Conservation (phyloP, 306 rosid species). For the Chamaecrista fasciculata region DNA sequence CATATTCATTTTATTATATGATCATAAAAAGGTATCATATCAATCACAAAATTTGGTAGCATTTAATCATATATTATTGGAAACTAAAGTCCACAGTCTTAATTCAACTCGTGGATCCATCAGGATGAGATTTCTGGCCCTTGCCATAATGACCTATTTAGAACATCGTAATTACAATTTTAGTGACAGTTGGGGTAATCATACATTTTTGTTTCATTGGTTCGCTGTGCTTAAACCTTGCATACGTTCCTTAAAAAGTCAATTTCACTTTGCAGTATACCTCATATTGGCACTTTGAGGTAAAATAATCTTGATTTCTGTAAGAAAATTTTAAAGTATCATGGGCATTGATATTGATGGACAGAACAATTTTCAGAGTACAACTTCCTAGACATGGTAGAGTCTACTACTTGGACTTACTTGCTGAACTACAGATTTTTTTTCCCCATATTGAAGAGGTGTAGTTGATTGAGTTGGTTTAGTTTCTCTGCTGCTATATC, state of each 20-base stretch:
- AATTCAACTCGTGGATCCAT: too few relatives aligned
- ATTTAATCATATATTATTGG: too few relatives aligned
- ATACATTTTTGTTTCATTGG: neutral
- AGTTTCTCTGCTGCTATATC: too few relatives aligned
- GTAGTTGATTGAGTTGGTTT: too few relatives aligned
- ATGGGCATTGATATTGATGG: neutral
- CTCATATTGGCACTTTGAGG: neutral
- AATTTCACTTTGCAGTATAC: conserved; percentile 11
- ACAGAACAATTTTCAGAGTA: neutral
- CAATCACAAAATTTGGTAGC: too few relatives aligned
- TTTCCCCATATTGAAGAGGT: neutral
- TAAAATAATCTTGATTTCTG: conserved; percentile 10
- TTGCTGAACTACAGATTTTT: neutral
- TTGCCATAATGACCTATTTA: neutral
- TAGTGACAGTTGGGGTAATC: conserved; percentile 1
- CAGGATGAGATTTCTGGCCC: too few relatives aligned
- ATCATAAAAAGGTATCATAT: neutral
- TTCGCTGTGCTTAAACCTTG: neutral
- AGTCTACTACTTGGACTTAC: neutral
- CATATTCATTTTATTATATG: neutral
- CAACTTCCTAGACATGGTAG: neutral
- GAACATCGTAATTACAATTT: neutral
- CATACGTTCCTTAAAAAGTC: conserved; percentile 9
- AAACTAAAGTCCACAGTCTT: too few relatives aligned
- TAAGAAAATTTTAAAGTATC: conserved; percentile 4